Percentiles rank a stretch among this genome's conserved stretches.
phyloP scores from a whole-genome alignment of 192 early-diverging fungal species.

The Paraglomus brasilianum region DNA sequence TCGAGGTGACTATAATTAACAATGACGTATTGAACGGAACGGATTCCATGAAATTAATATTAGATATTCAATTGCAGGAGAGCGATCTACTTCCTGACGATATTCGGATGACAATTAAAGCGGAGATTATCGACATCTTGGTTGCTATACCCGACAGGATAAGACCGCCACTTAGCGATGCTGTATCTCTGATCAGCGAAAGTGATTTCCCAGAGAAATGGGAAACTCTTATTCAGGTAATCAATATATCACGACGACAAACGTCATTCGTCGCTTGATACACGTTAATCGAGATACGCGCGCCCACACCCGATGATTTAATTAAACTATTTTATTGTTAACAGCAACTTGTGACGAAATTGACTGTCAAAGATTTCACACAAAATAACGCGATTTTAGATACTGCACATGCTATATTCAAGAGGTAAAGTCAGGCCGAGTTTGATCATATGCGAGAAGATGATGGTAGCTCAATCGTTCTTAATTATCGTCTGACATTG shows the following conservation, averaged over 20 bases:
- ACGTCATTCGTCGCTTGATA: no score
- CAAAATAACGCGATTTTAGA: slow-evolving; percentile 91
- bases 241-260: neutral
- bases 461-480: neutral
- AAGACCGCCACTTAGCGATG: slow-evolving; percentile 89
- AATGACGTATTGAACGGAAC: neutral
- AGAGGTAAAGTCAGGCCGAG: slow-evolving; percentile 46
- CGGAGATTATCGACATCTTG: slow-evolving; percentile 84
- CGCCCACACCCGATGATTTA: neutral
- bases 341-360: slow-evolving; percentile 69
- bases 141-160: slow-evolving; percentile 71
- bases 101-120: slow-evolving; percentile 82
- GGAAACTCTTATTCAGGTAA: slow-evolving; percentile 73
- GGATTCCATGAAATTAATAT: neutral
- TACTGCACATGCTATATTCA: slow-evolving; percentile 95
- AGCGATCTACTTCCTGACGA: slow-evolving; percentile 51
- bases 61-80: slow-evolving; percentile 48
- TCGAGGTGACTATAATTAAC: slow-evolving; percentile 8
- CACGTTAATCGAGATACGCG: no score
- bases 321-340: slow-evolving; percentile 9
- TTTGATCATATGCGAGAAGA: neutral
- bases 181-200: slow-evolving; percentile 89
- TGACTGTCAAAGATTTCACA: slow-evolving; percentile 74
- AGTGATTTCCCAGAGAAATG: slow-evolving; percentile 92
- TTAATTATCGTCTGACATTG: slow-evolving; percentile 2